A percentile compares a stretch with the other conserved stretches of the same genome.
These are phyloP conservation scores for Tephrocybe sp. DNA, from an alignment of 768 basidiomycete species.

Conservation along the genomic window DNA sequence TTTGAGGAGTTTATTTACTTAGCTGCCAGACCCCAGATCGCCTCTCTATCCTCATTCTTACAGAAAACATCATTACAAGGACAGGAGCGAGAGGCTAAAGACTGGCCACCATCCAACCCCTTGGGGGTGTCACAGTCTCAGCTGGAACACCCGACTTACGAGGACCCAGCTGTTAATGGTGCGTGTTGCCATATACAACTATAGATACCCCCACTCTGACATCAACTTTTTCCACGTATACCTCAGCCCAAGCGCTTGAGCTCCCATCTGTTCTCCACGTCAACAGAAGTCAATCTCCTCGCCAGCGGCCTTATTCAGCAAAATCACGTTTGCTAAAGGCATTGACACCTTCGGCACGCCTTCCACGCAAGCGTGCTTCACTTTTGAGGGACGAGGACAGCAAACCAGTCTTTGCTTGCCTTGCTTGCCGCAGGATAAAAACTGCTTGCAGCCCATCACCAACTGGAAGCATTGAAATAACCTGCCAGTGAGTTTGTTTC, in stretches of 20 bases:
- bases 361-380: conserved; percentile 8
- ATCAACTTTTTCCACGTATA: conserved; percentile 1
- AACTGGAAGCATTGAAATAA: conserved; percentile 34
- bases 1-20: not conserved
- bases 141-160: no score
- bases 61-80: conserved; percentile 17
- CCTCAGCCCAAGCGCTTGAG: conserved; percentile 1
- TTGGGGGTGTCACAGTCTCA: not conserved
- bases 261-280: not conserved
- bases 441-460: conserved; percentile 50
- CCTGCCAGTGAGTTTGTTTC: conserved; percentile 49
- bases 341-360: not conserved
- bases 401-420: conserved; percentile 48
- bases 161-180: not conserved
- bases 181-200: not conserved
- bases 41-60: conserved; percentile 11
- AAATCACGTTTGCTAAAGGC: not conserved
- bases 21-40: not conserved
- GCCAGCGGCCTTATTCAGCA: not conserved
- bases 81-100: conserved; percentile 11
- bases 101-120: conserved; percentile 10
- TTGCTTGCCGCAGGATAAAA: conserved; percentile 51
- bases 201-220: not conserved
- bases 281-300: not conserved
- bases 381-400: conserved; percentile 6